Evolutionary conservation across 2,329 filamentous ascomycete species (phyloP).

Genomic region (Hypoxylon sp.): DNA sequence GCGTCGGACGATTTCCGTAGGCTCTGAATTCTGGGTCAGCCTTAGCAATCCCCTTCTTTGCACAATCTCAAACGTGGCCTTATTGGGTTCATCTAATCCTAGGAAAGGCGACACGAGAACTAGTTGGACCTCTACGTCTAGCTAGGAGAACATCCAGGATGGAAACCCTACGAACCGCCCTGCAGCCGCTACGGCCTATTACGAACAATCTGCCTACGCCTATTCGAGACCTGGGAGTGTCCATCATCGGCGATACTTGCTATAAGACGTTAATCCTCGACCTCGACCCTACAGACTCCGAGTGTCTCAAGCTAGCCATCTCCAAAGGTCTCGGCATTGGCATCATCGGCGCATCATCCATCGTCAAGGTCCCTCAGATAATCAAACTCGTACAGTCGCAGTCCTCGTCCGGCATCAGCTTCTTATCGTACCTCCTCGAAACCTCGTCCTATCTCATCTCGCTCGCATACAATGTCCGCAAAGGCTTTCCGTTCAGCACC

Average conservation of each 20-base stretch:
- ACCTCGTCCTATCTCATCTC: slow-evolving; percentile 89
- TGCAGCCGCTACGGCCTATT: slow-evolving; percentile 76
- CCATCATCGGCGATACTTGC: slow-evolving; percentile 86
- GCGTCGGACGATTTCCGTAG: slow-evolving; percentile 26
- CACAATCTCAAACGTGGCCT: slow-evolving; percentile 18
- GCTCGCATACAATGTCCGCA: slow-evolving; percentile 91
- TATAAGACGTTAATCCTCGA: slow-evolving; percentile 89
- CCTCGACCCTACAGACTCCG: slow-evolving; percentile 81
- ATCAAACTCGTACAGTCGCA: slow-evolving; percentile 87
- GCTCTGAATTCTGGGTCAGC: slow-evolving; percentile 25
- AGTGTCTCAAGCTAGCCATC: slow-evolving; percentile 89
- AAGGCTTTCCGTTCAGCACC: slow-evolving; percentile 94
- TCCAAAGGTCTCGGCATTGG: slow-evolving; percentile 94
- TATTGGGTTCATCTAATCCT: slow-evolving; percentile 6
- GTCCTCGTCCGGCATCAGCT: slow-evolving; percentile 87
- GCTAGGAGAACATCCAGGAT: slow-evolving; percentile 57
- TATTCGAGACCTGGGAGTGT: slow-evolving; percentile 80
- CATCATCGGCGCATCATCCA: slow-evolving; percentile 89
- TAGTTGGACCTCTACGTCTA: background rate
- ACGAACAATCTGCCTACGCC: slow-evolving; percentile 81
- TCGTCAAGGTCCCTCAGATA: slow-evolving; percentile 98
- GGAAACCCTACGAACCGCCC: slow-evolving; percentile 72
- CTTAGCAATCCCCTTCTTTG: slow-evolving; percentile 16
- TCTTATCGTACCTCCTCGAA: slow-evolving; percentile 93
- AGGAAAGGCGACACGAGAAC: slow-evolving; percentile 1